A percentile compares a stretch with the other conserved stretches of the same genome.
Conservation (phyloP, 257 asterid species). For the Forsythia viridissima region DNA sequence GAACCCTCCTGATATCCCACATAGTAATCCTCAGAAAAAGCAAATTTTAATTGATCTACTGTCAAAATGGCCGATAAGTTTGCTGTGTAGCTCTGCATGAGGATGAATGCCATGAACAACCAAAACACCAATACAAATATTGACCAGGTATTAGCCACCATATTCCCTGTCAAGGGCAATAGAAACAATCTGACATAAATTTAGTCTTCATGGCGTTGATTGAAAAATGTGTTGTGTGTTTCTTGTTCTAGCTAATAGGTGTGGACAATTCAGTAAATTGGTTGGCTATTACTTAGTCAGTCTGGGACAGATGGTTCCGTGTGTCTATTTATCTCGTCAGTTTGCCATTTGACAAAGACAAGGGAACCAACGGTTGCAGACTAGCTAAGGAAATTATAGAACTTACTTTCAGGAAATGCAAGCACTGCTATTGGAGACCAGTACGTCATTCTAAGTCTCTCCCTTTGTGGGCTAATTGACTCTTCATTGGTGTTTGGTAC, state of each 20-base stretch:
- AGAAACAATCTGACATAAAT: not conserved
- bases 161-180: constrained; percentile 35
- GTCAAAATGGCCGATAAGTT: constrained; percentile 41
- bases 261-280: not conserved
- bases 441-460: not conserved
- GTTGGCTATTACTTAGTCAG: not conserved
- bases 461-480: not conserved
- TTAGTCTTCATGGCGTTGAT: not conserved
- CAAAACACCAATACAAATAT: constrained; percentile 40
- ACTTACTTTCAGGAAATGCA: not conserved
- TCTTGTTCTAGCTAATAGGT: not conserved
- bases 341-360: not conserved
- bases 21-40: constrained; percentile 23
- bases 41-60: constrained; percentile 35
- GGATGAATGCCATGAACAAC: constrained; percentile 48
- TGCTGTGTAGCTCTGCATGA: constrained; percentile 44
- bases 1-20: constrained; percentile 39
- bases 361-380: not conserved
- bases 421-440: not conserved
- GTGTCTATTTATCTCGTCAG: not conserved
- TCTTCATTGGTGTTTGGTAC: not conserved
- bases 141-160: constrained; percentile 31
- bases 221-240: too few relatives aligned
- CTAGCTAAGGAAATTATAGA: not conserved
- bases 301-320: not conserved